phyloP scores from a whole-genome alignment of 345 rosid species.

The Salix purpurea region DNA sequence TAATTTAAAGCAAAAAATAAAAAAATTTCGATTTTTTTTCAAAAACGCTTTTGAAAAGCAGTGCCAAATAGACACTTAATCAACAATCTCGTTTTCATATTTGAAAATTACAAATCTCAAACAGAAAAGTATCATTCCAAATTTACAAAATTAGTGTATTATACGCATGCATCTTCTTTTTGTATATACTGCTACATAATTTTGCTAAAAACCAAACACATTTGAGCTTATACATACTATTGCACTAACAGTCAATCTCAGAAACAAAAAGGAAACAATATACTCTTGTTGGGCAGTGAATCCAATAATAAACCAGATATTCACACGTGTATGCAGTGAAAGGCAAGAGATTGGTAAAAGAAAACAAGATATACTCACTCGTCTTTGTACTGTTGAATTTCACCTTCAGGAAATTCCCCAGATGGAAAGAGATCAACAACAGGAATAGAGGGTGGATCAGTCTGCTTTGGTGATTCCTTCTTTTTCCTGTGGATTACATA shows the following conservation, averaged over 20 bases:
- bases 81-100: neutral
- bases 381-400: conserved; percentile 90
- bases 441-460: conserved; percentile 85
- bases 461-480: conserved; percentile 71
- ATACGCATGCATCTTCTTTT: neutral
- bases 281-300: neutral
- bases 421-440: conserved; percentile 76
- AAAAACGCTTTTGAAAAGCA: too few relatives aligned
- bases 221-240: neutral
- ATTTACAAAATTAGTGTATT: neutral
- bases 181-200: too few relatives aligned
- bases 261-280: neutral
- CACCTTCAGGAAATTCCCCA: conserved; percentile 96
- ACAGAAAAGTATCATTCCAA: neutral
- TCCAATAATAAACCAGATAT: neutral
- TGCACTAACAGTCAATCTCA: neutral
- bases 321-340: neutral
- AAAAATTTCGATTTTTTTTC: too few relatives aligned
- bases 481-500: conserved; percentile 54
- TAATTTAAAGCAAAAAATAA: too few relatives aligned
- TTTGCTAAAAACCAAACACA: neutral
- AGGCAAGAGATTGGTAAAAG: neutral
- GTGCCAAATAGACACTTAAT: neutral
- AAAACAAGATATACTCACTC: conserved; percentile 52
- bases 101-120: neutral